Percentiles rank a stretch among this genome's conserved stretches.
Conservation (phyloP, 2,329 filamentous ascomycete genomes). For the Pseudocercospora musae region DNA sequence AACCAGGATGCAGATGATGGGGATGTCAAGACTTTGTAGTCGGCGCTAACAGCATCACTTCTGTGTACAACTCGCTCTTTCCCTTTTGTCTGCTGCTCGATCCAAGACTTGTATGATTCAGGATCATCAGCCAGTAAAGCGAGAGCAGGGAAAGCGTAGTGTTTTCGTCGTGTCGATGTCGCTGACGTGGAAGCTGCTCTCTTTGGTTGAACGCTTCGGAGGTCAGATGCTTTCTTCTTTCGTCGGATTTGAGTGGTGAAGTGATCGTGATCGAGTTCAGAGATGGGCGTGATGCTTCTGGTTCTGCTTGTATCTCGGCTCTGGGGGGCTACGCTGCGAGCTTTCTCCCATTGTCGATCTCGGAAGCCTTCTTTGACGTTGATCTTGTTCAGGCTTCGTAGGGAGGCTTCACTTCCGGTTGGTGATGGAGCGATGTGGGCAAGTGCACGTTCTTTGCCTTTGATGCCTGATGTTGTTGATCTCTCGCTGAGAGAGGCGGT, state of each 20-base stretch:
- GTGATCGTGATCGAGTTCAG: not conserved
- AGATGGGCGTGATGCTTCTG: not conserved
- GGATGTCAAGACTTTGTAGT: not conserved
- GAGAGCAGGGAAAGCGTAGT: not conserved
- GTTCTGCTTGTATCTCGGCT: not conserved
- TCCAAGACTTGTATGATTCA: not conserved
- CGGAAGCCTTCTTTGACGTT: conserved; percentile 1
- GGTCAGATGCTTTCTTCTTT: not conserved
- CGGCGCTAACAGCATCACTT: not conserved
- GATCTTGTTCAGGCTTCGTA: not conserved
- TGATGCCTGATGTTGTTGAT: not conserved
- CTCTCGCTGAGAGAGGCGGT: not conserved
- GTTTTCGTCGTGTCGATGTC: not conserved
- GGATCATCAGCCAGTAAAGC: not conserved
- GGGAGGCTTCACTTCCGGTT: not conserved
- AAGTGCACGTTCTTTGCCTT: not conserved
- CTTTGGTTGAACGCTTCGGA: not conserved
- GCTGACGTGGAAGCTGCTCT: not conserved
- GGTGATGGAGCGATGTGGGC: not conserved
- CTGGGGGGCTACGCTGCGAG: not conserved
- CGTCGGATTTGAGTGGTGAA: not conserved
- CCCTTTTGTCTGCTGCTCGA: not conserved
- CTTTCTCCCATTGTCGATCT: conserved; percentile 2
- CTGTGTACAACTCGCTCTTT: not conserved
- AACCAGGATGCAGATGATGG: not conserved